phyloP scores from a whole-genome alignment of 2,329 filamentous ascomycete genomes.

The Aspergillus sp. region DNA sequence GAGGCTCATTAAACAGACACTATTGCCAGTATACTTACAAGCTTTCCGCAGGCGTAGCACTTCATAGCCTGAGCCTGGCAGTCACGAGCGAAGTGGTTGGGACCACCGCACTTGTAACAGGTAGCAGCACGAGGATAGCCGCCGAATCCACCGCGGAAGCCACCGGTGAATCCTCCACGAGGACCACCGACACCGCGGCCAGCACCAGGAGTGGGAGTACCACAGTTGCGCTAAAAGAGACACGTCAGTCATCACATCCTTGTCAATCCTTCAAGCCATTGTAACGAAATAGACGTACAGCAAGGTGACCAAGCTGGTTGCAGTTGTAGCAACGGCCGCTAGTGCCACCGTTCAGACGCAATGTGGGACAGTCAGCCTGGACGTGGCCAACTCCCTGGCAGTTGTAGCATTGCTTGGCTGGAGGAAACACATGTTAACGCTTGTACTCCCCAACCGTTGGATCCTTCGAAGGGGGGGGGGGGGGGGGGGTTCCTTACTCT shows the following conservation, averaged over 20 bases:
- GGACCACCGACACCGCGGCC: slow-evolving; percentile 59
- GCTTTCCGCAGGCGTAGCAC: slow-evolving; percentile 94
- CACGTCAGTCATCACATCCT: background rate
- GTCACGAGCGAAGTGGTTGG: slow-evolving; percentile 97
- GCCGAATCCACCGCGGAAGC: slow-evolving; percentile 66
- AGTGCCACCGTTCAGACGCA: slow-evolving; percentile 74
- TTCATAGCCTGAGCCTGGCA: slow-evolving; percentile 99
- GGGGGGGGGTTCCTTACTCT: slow-evolving; percentile 51
- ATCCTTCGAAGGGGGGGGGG: slow-evolving; percentile 1
- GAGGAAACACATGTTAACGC: slow-evolving; percentile 13
- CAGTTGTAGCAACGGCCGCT: slow-evolving; percentile 95
- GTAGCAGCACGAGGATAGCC: slow-evolving; percentile 51
- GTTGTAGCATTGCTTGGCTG: slow-evolving; percentile 99
- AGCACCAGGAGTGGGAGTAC: slow-evolving; percentile 60
- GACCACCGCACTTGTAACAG: slow-evolving; percentile 68
- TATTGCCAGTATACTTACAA: slow-evolving; percentile 39
- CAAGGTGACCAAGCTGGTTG: slow-evolving; percentile 85
- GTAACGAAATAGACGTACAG: slow-evolving; percentile 50
- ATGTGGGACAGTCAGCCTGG: slow-evolving; percentile 95
- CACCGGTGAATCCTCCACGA: slow-evolving; percentile 58
- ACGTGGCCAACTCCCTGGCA: slow-evolving; percentile 98
- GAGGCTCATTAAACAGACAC: background rate
- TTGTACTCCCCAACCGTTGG: slow-evolving; percentile 4
- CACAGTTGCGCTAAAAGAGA: slow-evolving; percentile 65
- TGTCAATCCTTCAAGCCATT: background rate